These are phyloP conservation scores for Lupinus albus DNA, from an alignment of 306 rosid species.

Conservation along the genomic window DNA sequence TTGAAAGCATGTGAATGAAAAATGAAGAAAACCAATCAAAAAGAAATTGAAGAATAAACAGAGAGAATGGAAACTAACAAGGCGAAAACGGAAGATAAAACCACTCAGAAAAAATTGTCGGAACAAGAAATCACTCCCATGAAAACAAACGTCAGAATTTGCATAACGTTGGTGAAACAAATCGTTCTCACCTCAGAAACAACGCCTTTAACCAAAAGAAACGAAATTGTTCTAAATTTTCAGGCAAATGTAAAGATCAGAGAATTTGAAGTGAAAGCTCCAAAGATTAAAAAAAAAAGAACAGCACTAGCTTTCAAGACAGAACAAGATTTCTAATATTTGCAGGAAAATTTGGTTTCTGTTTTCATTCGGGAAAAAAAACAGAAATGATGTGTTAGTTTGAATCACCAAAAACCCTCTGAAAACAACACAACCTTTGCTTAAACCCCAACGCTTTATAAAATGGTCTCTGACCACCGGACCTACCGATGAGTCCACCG, in stretches of 20 bases:
- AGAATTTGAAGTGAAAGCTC: constrained; percentile 42
- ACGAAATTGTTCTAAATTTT: constrained; percentile 26
- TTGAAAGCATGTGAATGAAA: constrained; percentile 1
- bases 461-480: constrained; percentile 49
- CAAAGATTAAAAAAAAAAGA: constrained; percentile 16
- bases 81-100: constrained; percentile 13
- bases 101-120: constrained; percentile 20
- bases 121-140: constrained; percentile 29
- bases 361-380: constrained; percentile 32
- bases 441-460: constrained; percentile 75
- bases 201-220: constrained; percentile 31
- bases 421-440: constrained; percentile 53
- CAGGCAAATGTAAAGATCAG: constrained; percentile 59
- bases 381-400: constrained; percentile 18
- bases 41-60: too few species aligned
- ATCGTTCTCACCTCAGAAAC: constrained; percentile 47
- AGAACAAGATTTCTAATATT: constrained; percentile 37
- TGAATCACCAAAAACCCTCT: constrained; percentile 81
- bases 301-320: constrained; percentile 2
- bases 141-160: constrained; percentile 37
- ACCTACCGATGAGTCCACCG: constrained; percentile 56
- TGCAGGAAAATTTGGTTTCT: constrained; percentile 38
- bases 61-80: not conserved
- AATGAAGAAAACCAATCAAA: constrained; percentile 5
- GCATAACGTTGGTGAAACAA: constrained; percentile 38